These are phyloP conservation scores for Epithemia pelagica DNA, from an alignment of 108 stramenopile species.

Conservation along the genomic window DNA sequence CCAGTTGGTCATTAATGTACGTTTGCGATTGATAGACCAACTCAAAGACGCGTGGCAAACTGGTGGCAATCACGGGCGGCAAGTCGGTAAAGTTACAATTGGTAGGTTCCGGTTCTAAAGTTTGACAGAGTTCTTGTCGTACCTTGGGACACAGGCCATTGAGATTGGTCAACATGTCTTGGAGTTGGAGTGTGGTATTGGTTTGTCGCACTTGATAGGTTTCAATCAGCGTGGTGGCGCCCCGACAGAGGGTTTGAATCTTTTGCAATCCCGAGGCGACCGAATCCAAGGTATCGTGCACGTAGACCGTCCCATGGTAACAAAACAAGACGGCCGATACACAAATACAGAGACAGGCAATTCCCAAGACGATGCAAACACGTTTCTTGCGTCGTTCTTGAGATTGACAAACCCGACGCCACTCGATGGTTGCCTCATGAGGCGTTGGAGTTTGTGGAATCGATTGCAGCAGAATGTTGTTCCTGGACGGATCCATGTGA, in stretches of 20 bases:
- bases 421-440: no score
- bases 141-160: neutral
- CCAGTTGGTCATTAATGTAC: neutral
- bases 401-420: neutral
- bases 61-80: neutral
- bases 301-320: neutral
- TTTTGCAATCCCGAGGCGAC: neutral
- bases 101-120: neutral
- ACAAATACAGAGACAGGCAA: neutral
- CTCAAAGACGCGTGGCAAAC: neutral
- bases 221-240: neutral
- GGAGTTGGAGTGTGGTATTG: neutral
- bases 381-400: neutral
- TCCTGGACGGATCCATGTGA: no score
- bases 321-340: neutral
- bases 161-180: neutral
- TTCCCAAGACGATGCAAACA: neutral
- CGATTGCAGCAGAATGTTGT: no score
- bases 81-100: neutral
- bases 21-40: neutral
- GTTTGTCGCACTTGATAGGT: neutral
- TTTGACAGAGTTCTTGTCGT: slow-evolving; percentile 2
- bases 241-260: neutral
- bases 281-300: neutral
- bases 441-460: no score